A percentile compares a stretch with the other conserved stretches of the same genome.
Evolutionary conservation across 257 asterid species (phyloP).

Genomic region (Solanum pimpinellifolium): DNA sequence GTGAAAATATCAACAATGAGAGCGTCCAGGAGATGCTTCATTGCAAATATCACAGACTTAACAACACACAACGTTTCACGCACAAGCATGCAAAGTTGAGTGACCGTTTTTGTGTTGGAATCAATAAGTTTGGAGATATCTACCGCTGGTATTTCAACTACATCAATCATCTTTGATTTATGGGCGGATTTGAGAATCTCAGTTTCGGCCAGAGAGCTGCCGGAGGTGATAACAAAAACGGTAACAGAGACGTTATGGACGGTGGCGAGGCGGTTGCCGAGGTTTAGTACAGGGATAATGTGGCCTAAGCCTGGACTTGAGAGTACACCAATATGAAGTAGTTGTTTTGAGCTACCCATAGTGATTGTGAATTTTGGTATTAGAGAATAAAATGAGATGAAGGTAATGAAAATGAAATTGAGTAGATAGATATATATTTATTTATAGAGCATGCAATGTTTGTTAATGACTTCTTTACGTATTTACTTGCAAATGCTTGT

Average conservation of each 20-base stretch:
- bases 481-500: neutral
- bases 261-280: slow-evolving; percentile 48
- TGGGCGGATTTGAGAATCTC: slow-evolving; percentile 10
- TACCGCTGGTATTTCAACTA: slow-evolving; percentile 26
- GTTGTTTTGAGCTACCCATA: neutral
- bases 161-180: slow-evolving; percentile 2
- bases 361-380: neutral
- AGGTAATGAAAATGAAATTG: no score
- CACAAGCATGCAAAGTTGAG: slow-evolving; percentile 1
- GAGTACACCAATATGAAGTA: slow-evolving; percentile 33
- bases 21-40: slow-evolving; percentile 35
- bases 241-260: slow-evolving; percentile 22
- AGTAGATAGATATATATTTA: neutral
- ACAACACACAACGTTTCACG: slow-evolving; percentile 35
- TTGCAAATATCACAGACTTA: slow-evolving; percentile 26
- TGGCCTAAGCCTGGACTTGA: slow-evolving; percentile 75
- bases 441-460: neutral
- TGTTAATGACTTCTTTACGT: neutral
- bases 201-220: slow-evolving; percentile 22
- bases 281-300: slow-evolving; percentile 38
- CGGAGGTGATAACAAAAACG: slow-evolving; percentile 22
- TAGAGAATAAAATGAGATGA: neutral
- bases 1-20: slow-evolving; percentile 45
- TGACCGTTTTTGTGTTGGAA: neutral
- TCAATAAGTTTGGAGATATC: neutral